A percentile compares a stretch with the other conserved stretches of the same genome.
phyloP scores from a whole-genome alignment of 768 basidiomycete species.

The Suillus subalutaceus region DNA sequence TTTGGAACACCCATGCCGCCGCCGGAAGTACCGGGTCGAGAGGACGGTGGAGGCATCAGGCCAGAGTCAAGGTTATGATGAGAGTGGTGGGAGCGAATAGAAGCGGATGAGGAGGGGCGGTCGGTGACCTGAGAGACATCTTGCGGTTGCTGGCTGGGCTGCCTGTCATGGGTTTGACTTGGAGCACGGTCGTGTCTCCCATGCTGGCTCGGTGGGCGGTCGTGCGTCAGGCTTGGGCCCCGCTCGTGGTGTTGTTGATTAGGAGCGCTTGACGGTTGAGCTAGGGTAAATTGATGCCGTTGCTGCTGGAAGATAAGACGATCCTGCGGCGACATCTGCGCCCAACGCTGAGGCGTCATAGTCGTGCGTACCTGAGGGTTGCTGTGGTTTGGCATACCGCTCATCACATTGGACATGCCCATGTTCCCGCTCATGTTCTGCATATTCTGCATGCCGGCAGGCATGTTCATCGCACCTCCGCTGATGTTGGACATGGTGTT shows the following conservation, averaged over 20 bases:
- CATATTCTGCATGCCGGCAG: constrained; percentile 25
- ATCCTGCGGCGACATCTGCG: constrained; percentile 33
- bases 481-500: constrained; percentile 19
- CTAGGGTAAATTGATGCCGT: constrained; percentile 22
- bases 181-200: constrained; percentile 27
- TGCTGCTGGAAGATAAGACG: constrained; percentile 33
- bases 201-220: constrained; percentile 28
- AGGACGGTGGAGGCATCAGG: constrained; percentile 26
- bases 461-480: constrained; percentile 26
- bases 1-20: constrained; percentile 18
- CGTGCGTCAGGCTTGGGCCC: constrained; percentile 23
- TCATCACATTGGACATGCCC: constrained; percentile 18
- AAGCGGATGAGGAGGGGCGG: constrained; percentile 31
- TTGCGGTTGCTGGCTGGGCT: constrained; percentile 11
- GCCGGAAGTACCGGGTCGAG: constrained; percentile 31
- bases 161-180: constrained; percentile 27
- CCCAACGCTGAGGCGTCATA: constrained; percentile 27
- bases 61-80: constrained; percentile 25
- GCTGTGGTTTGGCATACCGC: constrained; percentile 10
- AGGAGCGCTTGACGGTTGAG: constrained; percentile 19
- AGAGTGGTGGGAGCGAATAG: constrained; percentile 31
- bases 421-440: constrained; percentile 25
- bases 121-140: constrained; percentile 15
- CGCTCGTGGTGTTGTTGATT: constrained; percentile 24
- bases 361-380: constrained; percentile 22